Evolutionary conservation across 2,329 filamentous ascomycete species (phyloP).

Genomic region (Rutstroemia sp.): DNA sequence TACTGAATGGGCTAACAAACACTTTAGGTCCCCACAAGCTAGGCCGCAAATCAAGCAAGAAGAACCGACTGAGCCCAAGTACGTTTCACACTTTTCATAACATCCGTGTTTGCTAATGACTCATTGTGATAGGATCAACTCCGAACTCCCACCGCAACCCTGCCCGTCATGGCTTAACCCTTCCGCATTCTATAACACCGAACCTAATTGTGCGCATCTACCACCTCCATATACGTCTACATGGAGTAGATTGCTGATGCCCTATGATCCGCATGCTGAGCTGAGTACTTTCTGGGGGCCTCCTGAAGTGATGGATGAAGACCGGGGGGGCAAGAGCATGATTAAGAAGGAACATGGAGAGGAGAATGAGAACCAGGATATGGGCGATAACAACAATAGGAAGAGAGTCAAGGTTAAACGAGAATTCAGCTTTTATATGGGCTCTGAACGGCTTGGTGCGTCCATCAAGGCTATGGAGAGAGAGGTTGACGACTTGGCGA

Average conservation of each 20-base stretch:
- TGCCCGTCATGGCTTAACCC: neutral
- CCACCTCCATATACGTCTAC: neutral
- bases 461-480: neutral
- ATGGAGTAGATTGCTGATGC: neutral
- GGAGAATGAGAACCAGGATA: neutral
- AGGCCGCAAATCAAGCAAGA: neutral
- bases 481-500: neutral
- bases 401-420: neutral
- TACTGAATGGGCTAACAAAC: no score
- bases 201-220: neutral
- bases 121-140: neutral
- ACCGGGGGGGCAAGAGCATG: neutral
- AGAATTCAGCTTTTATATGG: neutral
- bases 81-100: neutral
- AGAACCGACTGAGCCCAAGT: neutral
- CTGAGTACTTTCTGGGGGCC: neutral
- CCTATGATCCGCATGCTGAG: neutral
- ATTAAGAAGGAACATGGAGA: neutral
- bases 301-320: neutral
- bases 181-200: neutral
- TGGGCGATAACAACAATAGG: neutral
- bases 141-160: neutral
- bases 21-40: neutral
- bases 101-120: neutral
- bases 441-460: neutral